These are phyloP conservation scores for Cryphonectria radicalis DNA, from an alignment of 2,329 filamentous ascomycete species.

Conservation along the genomic window DNA sequence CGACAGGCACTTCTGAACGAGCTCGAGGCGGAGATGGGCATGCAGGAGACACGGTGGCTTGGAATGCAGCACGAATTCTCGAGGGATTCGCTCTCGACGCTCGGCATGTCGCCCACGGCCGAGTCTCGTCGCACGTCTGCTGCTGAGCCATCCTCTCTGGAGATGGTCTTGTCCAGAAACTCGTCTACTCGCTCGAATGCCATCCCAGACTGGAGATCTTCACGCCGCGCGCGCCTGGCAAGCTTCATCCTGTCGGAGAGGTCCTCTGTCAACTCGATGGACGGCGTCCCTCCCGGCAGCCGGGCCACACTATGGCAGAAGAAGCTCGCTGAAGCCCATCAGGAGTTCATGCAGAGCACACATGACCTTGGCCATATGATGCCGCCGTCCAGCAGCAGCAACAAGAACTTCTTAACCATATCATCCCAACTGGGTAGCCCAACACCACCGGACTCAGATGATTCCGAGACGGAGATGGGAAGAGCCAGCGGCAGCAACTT, in stretches of 20 bases:
- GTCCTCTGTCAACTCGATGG: constrained; percentile 19
- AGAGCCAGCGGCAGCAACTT: constrained; percentile 27
- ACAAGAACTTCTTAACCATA: constrained; percentile 46
- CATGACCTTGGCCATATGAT: constrained; percentile 40
- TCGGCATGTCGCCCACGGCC: constrained; percentile 41
- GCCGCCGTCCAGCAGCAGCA: constrained; percentile 35
- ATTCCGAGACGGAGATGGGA: constrained; percentile 46
- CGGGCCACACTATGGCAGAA: constrained; percentile 49
- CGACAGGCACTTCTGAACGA: constrained; percentile 58
- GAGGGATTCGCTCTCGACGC: constrained; percentile 55
- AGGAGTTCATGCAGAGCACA: constrained; percentile 49
- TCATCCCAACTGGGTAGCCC: constrained; percentile 52
- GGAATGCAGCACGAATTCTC: constrained; percentile 57
- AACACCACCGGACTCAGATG: constrained; percentile 59
- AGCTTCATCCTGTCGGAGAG: constrained; percentile 31
- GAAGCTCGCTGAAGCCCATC: constrained; percentile 50
- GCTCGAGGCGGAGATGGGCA: constrained; percentile 65
- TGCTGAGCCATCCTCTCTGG: neutral
- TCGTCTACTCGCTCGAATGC: constrained; percentile 32
- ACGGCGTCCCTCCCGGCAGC: constrained; percentile 38
- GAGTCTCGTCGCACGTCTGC: constrained; percentile 39
- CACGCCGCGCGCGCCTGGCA: constrained; percentile 44
- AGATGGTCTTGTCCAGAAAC: constrained; percentile 28
- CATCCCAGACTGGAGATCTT: constrained; percentile 43
- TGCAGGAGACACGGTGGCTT: constrained; percentile 64